Base-by-base conservation (phyloP, 1,284 basidiomycete species). In the Trametes versicolor region DNA sequence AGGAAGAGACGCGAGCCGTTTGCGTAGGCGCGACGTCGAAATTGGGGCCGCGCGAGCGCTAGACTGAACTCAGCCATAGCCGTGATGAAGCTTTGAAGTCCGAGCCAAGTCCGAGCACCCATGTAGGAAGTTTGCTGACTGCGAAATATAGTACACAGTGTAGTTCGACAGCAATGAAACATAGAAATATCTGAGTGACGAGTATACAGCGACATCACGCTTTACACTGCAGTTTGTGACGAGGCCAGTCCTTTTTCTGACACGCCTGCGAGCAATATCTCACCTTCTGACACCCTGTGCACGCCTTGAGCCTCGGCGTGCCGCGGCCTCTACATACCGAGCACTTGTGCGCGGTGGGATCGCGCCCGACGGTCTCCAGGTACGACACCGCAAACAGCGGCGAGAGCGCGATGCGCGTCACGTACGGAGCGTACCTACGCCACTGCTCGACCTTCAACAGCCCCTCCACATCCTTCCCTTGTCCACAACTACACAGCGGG, bases 401-500 rank as follows among this genome's bases (percentile, higher is more conserved):
- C 8, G 81, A 77, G 34, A 87, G 75, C 4, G 83, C 86, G 15
- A 78, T 73, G 17, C 85, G 76, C 3, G 85, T 86, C 32, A 78
- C 80, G 49, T 78, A 74, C 1, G 79, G 77, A 0, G 77, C 77
- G 10, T 84, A 67, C 0, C 59, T 37, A 41, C 72, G 71, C 81
- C 81, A 82, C 23, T 70, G 60, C 13, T 65, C 50, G 19, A 74
- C 72, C 17, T 69, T 66, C 1, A 66, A 69, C 48, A 83, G 73
- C 2, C 60, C 62, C 1, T 75, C 78, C 4, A 78, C 71, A 57
- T 81, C 78, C 37, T 79, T 73, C 0, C 85, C 85, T 25, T 73
- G 66, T 1, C 87, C 86, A 59, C 86, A 88, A 0, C 74, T 74
- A 68, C 87, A 88, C 19, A 86, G 75, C 0, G 84, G 80, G 34